Conservation (phyloP, 805 yeast species). For the Candida parachauliodes region DNA sequence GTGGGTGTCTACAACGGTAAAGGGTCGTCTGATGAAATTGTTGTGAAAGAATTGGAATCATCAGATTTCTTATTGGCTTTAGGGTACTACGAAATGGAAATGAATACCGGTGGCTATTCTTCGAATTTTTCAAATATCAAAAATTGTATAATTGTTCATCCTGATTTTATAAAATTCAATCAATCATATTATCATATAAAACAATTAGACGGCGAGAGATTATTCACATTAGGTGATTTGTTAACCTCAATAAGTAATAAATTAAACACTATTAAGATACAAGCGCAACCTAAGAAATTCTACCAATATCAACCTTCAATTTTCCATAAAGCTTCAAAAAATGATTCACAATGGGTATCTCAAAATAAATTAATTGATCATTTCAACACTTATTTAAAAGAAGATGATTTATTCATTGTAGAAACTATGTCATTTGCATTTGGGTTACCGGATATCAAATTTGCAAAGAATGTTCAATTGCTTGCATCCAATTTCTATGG, state of each 20-base stretch:
- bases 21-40: constrained; percentile 26
- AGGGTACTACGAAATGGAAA: constrained; percentile 53
- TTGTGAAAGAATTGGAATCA: constrained; percentile 22
- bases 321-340: constrained; percentile 8
- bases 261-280: constrained; percentile 15
- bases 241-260: constrained; percentile 17
- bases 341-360: constrained; percentile 14
- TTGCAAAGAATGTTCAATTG: constrained; percentile 51
- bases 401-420: constrained; percentile 67
- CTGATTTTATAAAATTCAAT: constrained; percentile 39
- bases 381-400: constrained; percentile 39
- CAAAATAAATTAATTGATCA: constrained; percentile 35
- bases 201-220: constrained; percentile 21
- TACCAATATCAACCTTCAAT: constrained; percentile 13
- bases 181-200: constrained; percentile 21
- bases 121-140: constrained; percentile 19
- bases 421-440: constrained; percentile 86
- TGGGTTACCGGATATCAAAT: constrained; percentile 62
- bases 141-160: constrained; percentile 34
- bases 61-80: constrained; percentile 69
- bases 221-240: constrained; percentile 30
- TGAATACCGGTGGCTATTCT: constrained; percentile 25
- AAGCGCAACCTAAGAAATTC: constrained; percentile 14
- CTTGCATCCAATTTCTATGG: constrained; percentile 74
- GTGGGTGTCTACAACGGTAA: constrained; percentile 73